Conservation (phyloP, 495 filamentous ascomycete genomes). For the Penicillium samsonianum region DNA sequence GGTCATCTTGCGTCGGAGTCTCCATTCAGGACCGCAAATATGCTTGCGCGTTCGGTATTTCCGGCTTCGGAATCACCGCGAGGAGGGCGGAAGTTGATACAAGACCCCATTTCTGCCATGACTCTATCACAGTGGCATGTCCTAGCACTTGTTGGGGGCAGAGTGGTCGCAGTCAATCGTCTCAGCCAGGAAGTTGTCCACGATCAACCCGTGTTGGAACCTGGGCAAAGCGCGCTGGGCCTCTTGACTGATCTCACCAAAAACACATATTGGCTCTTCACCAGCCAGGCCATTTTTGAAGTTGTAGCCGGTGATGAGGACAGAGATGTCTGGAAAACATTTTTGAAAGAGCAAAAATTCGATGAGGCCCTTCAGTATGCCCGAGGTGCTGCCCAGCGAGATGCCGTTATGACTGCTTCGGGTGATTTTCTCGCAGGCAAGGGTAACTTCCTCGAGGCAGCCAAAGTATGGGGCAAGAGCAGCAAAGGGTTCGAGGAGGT, state of each 20-base stretch:
- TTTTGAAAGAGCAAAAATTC: slow-evolving; percentile 81
- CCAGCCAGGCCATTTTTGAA: slow-evolving; percentile 85
- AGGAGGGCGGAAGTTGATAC: slow-evolving; percentile 62
- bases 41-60: slow-evolving; percentile 71
- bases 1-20: slow-evolving; percentile 61
- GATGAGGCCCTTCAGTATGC: slow-evolving; percentile 85
- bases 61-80: slow-evolving; percentile 63
- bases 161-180: slow-evolving; percentile 80
- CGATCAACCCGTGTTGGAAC: slow-evolving; percentile 82
- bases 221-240: slow-evolving; percentile 73
- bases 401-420: slow-evolving; percentile 84
- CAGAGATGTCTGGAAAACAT: slow-evolving; percentile 90
- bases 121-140: slow-evolving; percentile 92
- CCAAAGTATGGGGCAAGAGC: slow-evolving; percentile 87
- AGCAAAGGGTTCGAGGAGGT: slow-evolving; percentile 97
- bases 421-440: slow-evolving; percentile 83
- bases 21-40: slow-evolving; percentile 70
- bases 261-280: slow-evolving; percentile 97
- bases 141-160: slow-evolving; percentile 76
- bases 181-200: slow-evolving; percentile 82
- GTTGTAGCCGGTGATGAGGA: slow-evolving; percentile 88
- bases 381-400: slow-evolving; percentile 68
- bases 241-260: slow-evolving; percentile 86
- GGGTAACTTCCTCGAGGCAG: slow-evolving; percentile 80
- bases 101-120: slow-evolving; percentile 75